Percentiles rank a stretch among this genome's conserved stretches.
Evolutionary conservation across 2,329 filamentous ascomycete species (phyloP).

Genomic region (Rachicladosporium sp.): DNA sequence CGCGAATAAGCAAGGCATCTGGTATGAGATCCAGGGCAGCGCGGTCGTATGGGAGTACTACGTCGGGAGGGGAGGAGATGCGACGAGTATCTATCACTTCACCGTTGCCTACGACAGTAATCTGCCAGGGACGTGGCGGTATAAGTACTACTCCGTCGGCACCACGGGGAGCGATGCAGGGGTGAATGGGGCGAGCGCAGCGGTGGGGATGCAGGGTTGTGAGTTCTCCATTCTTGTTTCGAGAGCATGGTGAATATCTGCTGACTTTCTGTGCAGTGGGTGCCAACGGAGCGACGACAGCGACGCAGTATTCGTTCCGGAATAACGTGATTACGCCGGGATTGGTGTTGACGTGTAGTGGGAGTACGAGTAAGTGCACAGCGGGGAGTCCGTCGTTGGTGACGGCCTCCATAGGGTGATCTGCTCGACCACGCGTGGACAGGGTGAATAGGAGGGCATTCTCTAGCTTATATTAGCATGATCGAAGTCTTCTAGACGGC

Average conservation of each 20-base stretch:
- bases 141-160: slow-evolving; percentile 16
- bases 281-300: not conserved
- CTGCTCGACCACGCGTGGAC: too few species aligned
- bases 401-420: too few species aligned
- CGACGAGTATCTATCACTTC: slow-evolving; percentile 19
- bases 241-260: too few species aligned
- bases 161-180: slow-evolving; percentile 7
- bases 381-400: too few species aligned
- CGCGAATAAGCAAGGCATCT: slow-evolving; percentile 18
- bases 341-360: slow-evolving; percentile 15
- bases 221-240: slow-evolving; percentile 7
- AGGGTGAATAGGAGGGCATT: too few species aligned
- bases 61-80: slow-evolving; percentile 10
- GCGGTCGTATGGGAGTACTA: slow-evolving; percentile 22
- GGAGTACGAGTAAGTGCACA: slow-evolving; percentile 10
- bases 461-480: too few species aligned
- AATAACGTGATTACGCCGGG: slow-evolving; percentile 11
- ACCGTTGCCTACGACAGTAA: slow-evolving; percentile 18
- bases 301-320: slow-evolving; percentile 10
- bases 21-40: slow-evolving; percentile 16
- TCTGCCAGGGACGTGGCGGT: slow-evolving; percentile 18
- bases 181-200: slow-evolving; percentile 12
- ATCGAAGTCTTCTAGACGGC: too few species aligned
- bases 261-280: not conserved
- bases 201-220: slow-evolving; percentile 20